Evolutionary conservation across 2,329 filamentous ascomycete species (phyloP).

Genomic region (Rhytidhysteron rufulum): DNA sequence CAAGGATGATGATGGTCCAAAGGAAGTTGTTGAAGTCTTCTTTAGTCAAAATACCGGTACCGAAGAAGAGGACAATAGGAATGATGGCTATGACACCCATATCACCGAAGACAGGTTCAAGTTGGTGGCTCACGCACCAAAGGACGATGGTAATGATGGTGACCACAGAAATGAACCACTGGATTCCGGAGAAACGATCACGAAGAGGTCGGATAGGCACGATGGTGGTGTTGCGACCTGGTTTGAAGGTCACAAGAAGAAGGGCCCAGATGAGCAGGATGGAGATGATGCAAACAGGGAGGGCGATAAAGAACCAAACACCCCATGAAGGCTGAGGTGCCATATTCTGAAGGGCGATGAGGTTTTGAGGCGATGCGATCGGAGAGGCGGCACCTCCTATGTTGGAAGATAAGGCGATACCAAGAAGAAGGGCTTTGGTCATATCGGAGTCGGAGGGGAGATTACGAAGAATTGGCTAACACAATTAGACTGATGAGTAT

Average conservation of each 20-base stretch:
- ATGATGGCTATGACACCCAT: conserved; percentile 99
- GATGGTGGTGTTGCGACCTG: conserved; percentile 80
- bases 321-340: conserved; percentile 86
- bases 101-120: conserved; percentile 85
- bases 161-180: conserved; percentile 87
- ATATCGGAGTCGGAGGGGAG: conserved; percentile 85
- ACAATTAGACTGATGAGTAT: not conserved
- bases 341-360: conserved; percentile 97
- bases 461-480: conserved; percentile 90
- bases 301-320: conserved; percentile 92
- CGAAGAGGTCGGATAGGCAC: conserved; percentile 86
- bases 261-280: conserved; percentile 87
- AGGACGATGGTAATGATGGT: conserved; percentile 81
- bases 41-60: conserved; percentile 91
- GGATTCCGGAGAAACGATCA: conserved; percentile 80
- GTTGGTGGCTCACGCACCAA: conserved; percentile 89
- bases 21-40: conserved; percentile 99
- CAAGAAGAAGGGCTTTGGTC: conserved; percentile 91
- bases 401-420: conserved; percentile 91
- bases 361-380: conserved; percentile 95
- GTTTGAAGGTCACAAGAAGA: conserved; percentile 79
- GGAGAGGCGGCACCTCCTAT: conserved; percentile 95
- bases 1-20: conserved; percentile 99
- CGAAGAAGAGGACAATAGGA: conserved; percentile 93
- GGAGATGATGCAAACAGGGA: conserved; percentile 87